These are phyloP conservation scores for Ogataea trehalophila DNA, from an alignment of 805 yeast genomes.

Conservation along the genomic window DNA sequence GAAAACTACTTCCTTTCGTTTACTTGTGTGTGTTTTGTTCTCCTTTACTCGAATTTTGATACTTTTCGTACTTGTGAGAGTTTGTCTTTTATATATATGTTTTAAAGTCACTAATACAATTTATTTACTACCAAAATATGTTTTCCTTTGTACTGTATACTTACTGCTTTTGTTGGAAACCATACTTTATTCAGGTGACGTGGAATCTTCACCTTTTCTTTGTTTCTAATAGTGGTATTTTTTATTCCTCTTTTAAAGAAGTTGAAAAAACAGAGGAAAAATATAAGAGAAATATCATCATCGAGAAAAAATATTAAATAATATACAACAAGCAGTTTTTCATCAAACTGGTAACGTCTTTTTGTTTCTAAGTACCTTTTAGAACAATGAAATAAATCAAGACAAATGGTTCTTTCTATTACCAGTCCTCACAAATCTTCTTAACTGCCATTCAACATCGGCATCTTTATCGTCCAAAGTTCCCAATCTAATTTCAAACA, in stretches of 20 bases:
- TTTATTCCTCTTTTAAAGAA: no score
- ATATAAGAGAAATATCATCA: no score
- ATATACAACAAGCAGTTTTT: constrained; percentile 21
- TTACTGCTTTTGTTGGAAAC: no score
- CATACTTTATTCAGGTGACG: no score
- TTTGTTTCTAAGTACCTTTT: no score
- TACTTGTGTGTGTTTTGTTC: not conserved
- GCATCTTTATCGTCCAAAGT: constrained; percentile 94
- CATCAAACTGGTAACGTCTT: constrained; percentile 2
- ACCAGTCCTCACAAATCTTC: constrained; percentile 93
- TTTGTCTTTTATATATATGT: no score
- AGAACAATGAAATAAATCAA: not conserved
- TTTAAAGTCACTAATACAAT: not conserved
- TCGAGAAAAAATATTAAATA: constrained; percentile 10
- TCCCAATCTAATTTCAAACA: constrained; percentile 84
- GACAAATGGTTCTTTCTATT: constrained; percentile 82
- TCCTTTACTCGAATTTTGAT: not conserved
- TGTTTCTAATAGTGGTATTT: no score
- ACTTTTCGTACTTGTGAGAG: not conserved
- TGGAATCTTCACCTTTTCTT: no score
- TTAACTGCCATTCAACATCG: constrained; percentile 94
- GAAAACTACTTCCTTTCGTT: not conserved
- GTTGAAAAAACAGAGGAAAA: no score
- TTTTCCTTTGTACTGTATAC: not conserved
- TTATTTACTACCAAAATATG: constrained; percentile 25